A percentile compares a stretch with the other conserved stretches of the same genome.
phyloP scores from a whole-genome alignment of 2,329 filamentous ascomycete species.

The Fusarium piperis region DNA sequence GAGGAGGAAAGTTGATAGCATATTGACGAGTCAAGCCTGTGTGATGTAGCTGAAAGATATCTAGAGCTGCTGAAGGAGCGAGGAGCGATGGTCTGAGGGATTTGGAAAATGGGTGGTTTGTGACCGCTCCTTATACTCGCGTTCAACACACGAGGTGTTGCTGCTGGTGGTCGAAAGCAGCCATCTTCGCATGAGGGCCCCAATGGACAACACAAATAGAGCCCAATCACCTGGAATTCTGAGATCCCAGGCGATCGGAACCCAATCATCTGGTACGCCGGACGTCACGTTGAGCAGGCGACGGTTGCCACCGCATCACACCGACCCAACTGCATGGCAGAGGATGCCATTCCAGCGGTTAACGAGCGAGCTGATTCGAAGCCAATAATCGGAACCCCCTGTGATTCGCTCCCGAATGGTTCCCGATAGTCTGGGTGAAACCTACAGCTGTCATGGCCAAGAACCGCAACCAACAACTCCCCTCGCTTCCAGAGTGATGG shows the following conservation, averaged over 20 bases:
- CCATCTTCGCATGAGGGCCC: neutral
- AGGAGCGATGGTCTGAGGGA: neutral
- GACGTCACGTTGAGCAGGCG: neutral
- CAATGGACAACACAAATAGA: neutral
- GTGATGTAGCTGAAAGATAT: neutral
- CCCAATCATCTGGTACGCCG: neutral
- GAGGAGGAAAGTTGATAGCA: neutral
- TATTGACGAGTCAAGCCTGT: neutral
- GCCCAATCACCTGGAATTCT: neutral
- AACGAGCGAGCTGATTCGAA: neutral
- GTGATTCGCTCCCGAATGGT: neutral
- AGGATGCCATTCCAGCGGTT: neutral
- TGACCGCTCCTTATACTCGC: neutral
- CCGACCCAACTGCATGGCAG: neutral
- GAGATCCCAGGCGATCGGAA: neutral
- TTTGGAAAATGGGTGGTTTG: neutral
- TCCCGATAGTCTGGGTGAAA: neutral
- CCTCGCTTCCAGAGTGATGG: neutral
- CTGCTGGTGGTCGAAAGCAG: neutral
- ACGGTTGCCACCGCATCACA: neutral
- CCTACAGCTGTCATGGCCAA: neutral
- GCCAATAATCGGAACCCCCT: neutral
- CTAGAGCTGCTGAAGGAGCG: neutral
- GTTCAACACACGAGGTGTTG: neutral
- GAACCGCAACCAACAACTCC: neutral